Evolutionary conservation across 2,329 filamentous ascomycete genomes (phyloP), one percentile per base, ranked within the genome.

Genomic region (Penicillium sp.): DNA sequence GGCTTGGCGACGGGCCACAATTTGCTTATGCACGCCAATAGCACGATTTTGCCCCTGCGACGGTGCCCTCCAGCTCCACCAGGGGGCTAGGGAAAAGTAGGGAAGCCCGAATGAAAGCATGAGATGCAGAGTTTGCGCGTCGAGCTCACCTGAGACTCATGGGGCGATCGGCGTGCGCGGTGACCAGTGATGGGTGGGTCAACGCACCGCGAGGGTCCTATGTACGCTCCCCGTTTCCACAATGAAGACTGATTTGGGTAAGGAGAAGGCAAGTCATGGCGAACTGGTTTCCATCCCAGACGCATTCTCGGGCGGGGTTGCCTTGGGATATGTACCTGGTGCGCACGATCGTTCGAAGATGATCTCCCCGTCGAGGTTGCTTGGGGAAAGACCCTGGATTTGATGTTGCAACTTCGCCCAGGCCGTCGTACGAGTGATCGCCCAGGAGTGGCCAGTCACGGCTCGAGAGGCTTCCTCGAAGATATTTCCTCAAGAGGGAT

Each of bases 141-240:
- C 21, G 25, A 36, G 17, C 25, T 28, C 15, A 32, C 30, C 34
- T 36, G 34, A 29, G 34, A 29, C 34, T 18, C 14, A n/a, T n/a
- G 17, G 10, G 21, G 7, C 29, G 34, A 36, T 36, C 34, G 34
- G 25, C 34, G 34, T n/a, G n/a, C 34, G 25, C 28, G 29, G 34
- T 20, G 8, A 3, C 16, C n/a, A 13, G 21, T 36, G 34, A 36
- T 21, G 26, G 25, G 34, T 36, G 34, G 34, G 34, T 36, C 34
- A 20, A 19, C 5, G 17, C 7, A 33, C n/a, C n/a, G n/a, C n/a
- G n/a, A n/a, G 13, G n/a, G n/a, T 26, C 9, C n/a, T n/a, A 14
- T 16, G 10, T 13, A 14, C 21, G 16, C 29, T 36, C 15, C 34
- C 14, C n/a, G 31, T 13, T 36, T 23, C n/a, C 3, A 36, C n/a